Conservation (phyloP, 768 basidiomycete species). For the Russula sp. region DNA sequence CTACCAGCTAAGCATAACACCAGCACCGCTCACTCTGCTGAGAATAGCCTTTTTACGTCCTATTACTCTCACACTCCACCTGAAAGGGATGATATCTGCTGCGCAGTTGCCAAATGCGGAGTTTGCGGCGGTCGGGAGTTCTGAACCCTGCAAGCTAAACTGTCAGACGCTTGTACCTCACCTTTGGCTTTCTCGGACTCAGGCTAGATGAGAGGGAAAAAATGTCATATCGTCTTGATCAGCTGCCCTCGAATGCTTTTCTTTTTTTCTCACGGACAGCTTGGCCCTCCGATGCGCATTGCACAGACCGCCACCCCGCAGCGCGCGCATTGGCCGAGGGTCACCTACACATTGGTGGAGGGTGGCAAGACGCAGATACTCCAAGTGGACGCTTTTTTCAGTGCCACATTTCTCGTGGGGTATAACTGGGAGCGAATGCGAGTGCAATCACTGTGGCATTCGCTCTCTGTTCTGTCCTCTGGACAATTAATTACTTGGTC, state of each 20-base stretch:
- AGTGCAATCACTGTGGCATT: neutral
- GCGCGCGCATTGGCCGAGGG: neutral
- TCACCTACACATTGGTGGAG: neutral
- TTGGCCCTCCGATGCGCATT: neutral
- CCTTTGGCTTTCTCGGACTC: too few relatives aligned
- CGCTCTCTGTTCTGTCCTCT: neutral
- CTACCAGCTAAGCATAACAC: too few relatives aligned
- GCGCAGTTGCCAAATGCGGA: too few relatives aligned
- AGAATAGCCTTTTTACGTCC: too few relatives aligned
- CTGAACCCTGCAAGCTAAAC: too few relatives aligned
- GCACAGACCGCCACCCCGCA: neutral
- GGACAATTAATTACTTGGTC: neutral
- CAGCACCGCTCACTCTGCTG: too few relatives aligned
- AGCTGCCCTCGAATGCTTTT: neutral
- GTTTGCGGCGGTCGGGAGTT: too few relatives aligned
- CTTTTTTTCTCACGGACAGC: neutral
- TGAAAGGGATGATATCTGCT: too few relatives aligned
- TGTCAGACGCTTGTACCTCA: too few relatives aligned
- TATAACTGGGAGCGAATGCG: neutral
- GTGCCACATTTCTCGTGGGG: neutral
- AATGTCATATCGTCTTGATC: too few relatives aligned
- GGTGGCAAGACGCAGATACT: neutral
- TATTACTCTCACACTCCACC: too few relatives aligned
- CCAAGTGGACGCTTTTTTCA: neutral
- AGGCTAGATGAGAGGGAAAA: too few relatives aligned